Base-by-base conservation (phyloP, 2,329 filamentous ascomycete genomes). In the Apiospora pterosperma region DNA sequence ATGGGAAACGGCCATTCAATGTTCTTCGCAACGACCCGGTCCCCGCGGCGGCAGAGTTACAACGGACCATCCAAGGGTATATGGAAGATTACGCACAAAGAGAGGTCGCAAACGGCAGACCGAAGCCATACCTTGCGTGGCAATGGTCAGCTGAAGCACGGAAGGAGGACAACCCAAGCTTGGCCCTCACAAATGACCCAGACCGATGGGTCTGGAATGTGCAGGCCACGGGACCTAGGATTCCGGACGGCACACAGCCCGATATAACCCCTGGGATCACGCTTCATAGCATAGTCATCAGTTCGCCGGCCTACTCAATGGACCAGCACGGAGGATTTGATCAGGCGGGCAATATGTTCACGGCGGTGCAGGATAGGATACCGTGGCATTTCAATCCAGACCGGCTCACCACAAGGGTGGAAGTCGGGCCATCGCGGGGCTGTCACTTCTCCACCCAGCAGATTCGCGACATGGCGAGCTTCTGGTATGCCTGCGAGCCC, bases 401-500 rank as follows among this genome's bases (percentile, higher is more conserved):
- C 5, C 8, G 10, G 5, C 14, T 8, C 14, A 52, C 10, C 5
- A 16, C 25, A 7, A 5, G 14, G 1, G 44, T 52, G 14, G 44
- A 52, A 16, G 7, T 52, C 10, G 44, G 44, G 6, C 44, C 44
- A 3, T 10, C 10, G 14, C 8, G 11, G 5, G 44, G 23, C 25
- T 11, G 14, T 25, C n/a, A n/a, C 48, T 55, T 31, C 16, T 55
- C 48, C 25, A 55, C 48, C 14, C 25, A 10, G 14, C 48, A 55
- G 48, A 25, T 55, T 5, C 48, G 48, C 12, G 16, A 55, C 25
- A 55, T 55, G 1, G 48, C 48, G 25, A 31, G 25, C 48, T 11
- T 55, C 16, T 55, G 48, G 48, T 55, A 55, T 10, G 48, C 48
- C 3, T 31, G 48, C 25, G 48, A 55, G 25, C 48, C 48, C 6